phyloP scores from a whole-genome alignment of 345 rosid species.

The Eucalyptus lansdowneana region DNA sequence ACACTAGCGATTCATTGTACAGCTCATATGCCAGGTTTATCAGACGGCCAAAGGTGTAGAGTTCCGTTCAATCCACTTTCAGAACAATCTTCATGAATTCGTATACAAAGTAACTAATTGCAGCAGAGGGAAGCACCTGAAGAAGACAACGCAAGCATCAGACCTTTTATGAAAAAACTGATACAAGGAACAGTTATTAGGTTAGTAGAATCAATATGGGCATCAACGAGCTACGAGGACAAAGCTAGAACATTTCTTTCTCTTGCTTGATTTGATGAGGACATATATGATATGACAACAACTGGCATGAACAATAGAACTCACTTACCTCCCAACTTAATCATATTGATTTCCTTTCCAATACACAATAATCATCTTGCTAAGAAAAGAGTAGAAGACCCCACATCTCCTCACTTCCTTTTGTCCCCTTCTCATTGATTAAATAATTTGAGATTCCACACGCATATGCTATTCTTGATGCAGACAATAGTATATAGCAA shows the following conservation, averaged over 20 bases:
- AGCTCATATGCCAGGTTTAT: neutral
- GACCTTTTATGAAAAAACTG: neutral
- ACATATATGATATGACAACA: neutral
- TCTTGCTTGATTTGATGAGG: neutral
- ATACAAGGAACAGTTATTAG: neutral
- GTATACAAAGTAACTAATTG: conserved; percentile 72
- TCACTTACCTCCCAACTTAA: neutral
- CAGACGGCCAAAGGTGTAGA: neutral
- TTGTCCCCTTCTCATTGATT: neutral
- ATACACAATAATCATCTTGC: neutral
- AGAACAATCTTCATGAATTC: conserved; percentile 83
- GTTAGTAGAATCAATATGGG: neutral
- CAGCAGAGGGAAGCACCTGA: conserved; percentile 87
- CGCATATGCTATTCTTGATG: neutral
- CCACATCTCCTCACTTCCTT: neutral
- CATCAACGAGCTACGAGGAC: neutral
- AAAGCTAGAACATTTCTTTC: neutral
- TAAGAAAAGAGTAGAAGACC: neutral
- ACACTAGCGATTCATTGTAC: neutral
- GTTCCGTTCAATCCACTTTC: conserved; percentile 43
- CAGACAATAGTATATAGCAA: neutral
- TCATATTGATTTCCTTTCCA: neutral
- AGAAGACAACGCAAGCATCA: neutral
- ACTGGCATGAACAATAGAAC: neutral
- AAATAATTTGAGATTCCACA: neutral